A percentile compares a stretch with the other conserved stretches of the same genome.
Evolutionary conservation across 495 filamentous ascomycete genomes (phyloP).

Genomic region (Halenospora varia): DNA sequence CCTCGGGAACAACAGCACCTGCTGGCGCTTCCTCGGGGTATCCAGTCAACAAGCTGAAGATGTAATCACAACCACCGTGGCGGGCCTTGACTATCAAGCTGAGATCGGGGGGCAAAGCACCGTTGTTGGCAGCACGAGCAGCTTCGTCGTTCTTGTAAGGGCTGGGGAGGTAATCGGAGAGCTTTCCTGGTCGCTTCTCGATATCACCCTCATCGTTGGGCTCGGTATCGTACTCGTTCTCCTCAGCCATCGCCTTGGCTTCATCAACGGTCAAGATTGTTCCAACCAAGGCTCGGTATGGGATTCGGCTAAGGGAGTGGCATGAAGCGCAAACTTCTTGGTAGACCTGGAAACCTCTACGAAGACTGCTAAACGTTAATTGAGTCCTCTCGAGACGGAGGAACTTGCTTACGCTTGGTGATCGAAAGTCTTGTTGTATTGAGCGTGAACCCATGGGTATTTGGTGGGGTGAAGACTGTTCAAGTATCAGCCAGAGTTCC

Average conservation of each 20-base stretch:
- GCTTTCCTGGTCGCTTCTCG: conserved; percentile 95
- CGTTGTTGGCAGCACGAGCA: conserved; percentile 95
- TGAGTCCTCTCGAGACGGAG: conserved; percentile 21
- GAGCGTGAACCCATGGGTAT: conserved; percentile 94
- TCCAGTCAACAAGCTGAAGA: conserved; percentile 95
- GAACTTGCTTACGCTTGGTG: conserved; percentile 73
- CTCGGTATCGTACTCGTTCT: conserved; percentile 97
- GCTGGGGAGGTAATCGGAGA: conserved; percentile 90
- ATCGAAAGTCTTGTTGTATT: conserved; percentile 92
- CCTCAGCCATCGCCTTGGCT: conserved; percentile 93
- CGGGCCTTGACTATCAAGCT: conserved; percentile 96
- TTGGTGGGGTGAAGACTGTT: conserved; percentile 80
- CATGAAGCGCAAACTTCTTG: conserved; percentile 96
- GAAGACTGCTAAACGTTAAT: conserved; percentile 59
- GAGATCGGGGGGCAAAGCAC: conserved; percentile 95
- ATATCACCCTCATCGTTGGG: conserved; percentile 98
- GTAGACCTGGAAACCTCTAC: conserved; percentile 99
- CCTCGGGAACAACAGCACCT: conserved; percentile 72
- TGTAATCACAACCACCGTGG: conserved; percentile 97
- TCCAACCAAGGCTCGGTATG: conserved; percentile 91
- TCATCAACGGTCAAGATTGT: conserved; percentile 92
- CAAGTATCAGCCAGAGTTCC: conserved; percentile 7
- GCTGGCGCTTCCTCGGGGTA: conserved; percentile 96
- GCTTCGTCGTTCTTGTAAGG: conserved; percentile 99
- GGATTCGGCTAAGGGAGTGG: conserved; percentile 92